Base-by-base conservation (phyloP, 2,329 filamentous ascomycete genomes). In the Alternaria metachromatica region DNA sequence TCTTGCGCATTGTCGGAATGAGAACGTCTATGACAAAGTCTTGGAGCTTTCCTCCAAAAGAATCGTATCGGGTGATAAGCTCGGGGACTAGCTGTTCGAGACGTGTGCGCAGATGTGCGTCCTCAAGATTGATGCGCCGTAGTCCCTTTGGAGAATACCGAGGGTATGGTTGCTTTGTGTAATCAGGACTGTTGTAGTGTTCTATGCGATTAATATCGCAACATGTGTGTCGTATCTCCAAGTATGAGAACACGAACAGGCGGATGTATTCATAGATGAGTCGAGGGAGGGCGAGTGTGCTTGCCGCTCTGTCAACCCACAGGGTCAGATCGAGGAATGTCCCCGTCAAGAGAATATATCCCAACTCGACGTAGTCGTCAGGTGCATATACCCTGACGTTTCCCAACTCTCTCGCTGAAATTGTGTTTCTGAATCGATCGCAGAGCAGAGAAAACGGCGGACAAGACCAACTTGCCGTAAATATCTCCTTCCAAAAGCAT, bases 261-360 rank as follows among this genome's bases (percentile, higher is more conserved):
- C 46, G 46, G 1, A 50, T 20, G 6, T 50, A 50, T 0, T 0
- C 4, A 13, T 13, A 4, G 0, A 50, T 9, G 2, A 50, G 25
- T 4, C n/a, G 25, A 4, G 2, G 0, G 1, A 20, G 46, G 1
- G 3, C 6, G 11, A 50, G 46, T 0, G 25, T 5, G 1, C 0
- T 6, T 18, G 25, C 46, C 9, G 10, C 25, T 15, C 1, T 18
- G 0, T 20, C 46, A 13, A 13, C 6, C 46, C 46, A 49, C 6
- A 13, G 5, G 1, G 46, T 49, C 10, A 28, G 3, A 4, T 18
- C 15, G 10, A 13, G 15, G 1, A 48, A 4, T 7, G 0, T 6
- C 8, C 25, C n/a, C 8, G 21, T 26, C 3, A 33, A 2, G 30
- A 15, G 1, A 4, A 0, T 3, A 15, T 4, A 8, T 33, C 6